Evolutionary conservation across 352 stramenopile species (phyloP).

Genomic region (Pelagophyceae sp.): DNA sequence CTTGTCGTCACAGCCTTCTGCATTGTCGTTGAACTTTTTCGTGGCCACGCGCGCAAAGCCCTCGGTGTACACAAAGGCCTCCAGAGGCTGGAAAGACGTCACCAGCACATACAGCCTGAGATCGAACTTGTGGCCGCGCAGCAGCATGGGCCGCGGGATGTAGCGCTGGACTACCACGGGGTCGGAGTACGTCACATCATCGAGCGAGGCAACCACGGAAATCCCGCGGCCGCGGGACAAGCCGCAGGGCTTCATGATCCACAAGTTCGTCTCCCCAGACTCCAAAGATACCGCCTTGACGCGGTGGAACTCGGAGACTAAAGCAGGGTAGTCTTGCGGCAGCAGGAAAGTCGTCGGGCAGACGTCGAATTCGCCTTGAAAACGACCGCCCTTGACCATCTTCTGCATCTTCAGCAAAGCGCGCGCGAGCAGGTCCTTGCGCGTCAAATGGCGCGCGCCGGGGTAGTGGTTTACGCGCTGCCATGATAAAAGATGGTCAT

Average conservation of each 20-base stretch:
- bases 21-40: slow-evolving; percentile 52
- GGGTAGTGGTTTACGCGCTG: slow-evolving; percentile 90
- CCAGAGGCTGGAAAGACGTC: slow-evolving; percentile 78
- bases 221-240: slow-evolving; percentile 81
- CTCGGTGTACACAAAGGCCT: slow-evolving; percentile 83
- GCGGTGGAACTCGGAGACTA: slow-evolving; percentile 61
- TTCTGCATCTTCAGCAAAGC: not conserved
- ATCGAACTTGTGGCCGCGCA: slow-evolving; percentile 80
- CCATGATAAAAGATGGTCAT: slow-evolving; percentile 62
- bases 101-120: slow-evolving; percentile 83
- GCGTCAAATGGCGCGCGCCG: slow-evolving; percentile 62
- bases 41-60: slow-evolving; percentile 80
- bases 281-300: slow-evolving; percentile 35
- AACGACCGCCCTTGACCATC: slow-evolving; percentile 30
- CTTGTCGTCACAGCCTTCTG: slow-evolving; percentile 58
- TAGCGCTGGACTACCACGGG: slow-evolving; percentile 78
- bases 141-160: slow-evolving; percentile 65
- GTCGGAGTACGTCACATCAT: slow-evolving; percentile 70
- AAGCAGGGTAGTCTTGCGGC: slow-evolving; percentile 77
- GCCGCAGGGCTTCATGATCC: slow-evolving; percentile 86
- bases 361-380: slow-evolving; percentile 49
- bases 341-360: slow-evolving; percentile 81
- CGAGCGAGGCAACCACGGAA: slow-evolving; percentile 70
- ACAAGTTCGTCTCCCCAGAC: slow-evolving; percentile 53
- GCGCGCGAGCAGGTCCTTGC: slow-evolving; percentile 74